phyloP scores from a whole-genome alignment of 768 basidiomycete genomes.

The Tubosaeta sp. region DNA sequence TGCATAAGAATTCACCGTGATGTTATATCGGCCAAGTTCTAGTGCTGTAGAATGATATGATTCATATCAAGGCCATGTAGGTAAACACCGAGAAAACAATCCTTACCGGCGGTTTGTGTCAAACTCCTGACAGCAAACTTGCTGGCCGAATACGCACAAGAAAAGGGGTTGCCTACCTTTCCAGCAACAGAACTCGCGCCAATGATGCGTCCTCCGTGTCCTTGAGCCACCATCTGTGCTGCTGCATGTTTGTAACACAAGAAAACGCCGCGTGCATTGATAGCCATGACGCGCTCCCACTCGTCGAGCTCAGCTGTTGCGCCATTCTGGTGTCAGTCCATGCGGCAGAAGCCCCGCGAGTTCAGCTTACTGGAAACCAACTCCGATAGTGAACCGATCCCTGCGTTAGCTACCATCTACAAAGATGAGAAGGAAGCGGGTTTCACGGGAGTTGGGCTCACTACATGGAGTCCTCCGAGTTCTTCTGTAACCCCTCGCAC shows the following conservation, averaged over 20 bases:
- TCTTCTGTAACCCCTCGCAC: slow-evolving; percentile 27
- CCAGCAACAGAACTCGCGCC: slow-evolving; percentile 30
- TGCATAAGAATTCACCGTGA: slow-evolving; percentile 41
- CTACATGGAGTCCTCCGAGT: slow-evolving; percentile 48
- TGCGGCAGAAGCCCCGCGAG: not conserved
- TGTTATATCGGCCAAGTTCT: slow-evolving; percentile 33
- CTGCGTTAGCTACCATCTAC: slow-evolving; percentile 29
- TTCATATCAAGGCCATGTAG: not conserved
- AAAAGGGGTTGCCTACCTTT: slow-evolving; percentile 5
- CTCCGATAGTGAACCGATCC: not conserved
- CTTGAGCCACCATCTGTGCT: slow-evolving; percentile 55
- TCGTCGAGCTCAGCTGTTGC: slow-evolving; percentile 23
- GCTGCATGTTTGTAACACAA: slow-evolving; percentile 65
- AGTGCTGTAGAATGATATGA: slow-evolving; percentile 4
- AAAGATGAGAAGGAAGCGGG: not conserved
- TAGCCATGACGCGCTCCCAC: slow-evolving; percentile 40
- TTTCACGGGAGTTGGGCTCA: slow-evolving; percentile 17
- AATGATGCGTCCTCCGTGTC: slow-evolving; percentile 51
- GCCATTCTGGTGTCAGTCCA: not conserved
- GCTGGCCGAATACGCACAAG: slow-evolving; percentile 30
- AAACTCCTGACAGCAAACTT: slow-evolving; percentile 42
- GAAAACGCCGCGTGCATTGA: slow-evolving; percentile 57
- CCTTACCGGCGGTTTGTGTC: slow-evolving; percentile 37
- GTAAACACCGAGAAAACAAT: not conserved
- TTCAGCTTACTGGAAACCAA: slow-evolving; percentile 6